A percentile compares a stretch with the other conserved stretches of the same genome.
Conservation (phyloP, 2,329 filamentous ascomycete genomes). For the Fusarium sp. region DNA sequence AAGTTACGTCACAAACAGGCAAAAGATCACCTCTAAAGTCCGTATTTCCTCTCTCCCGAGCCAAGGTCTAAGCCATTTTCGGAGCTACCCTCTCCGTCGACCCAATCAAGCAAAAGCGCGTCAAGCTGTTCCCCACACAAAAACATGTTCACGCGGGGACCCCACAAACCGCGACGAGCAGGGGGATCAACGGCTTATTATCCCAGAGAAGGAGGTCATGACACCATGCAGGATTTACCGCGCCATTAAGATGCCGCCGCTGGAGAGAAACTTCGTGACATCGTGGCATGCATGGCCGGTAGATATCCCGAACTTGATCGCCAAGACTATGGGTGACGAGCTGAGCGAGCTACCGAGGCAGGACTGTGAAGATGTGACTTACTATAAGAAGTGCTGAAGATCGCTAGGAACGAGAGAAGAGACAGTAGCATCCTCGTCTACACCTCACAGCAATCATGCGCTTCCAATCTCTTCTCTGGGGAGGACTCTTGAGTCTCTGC, state of each 20-base stretch:
- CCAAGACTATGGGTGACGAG: neutral
- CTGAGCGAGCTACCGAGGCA: neutral
- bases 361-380: neutral
- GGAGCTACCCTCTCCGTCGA: constrained; percentile 8
- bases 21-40: neutral
- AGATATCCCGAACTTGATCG: constrained; percentile 9
- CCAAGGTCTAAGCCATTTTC: neutral
- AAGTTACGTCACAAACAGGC: constrained; percentile 1
- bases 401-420: too few species aligned
- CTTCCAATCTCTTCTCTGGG: constrained; percentile 23
- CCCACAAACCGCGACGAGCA: constrained; percentile 9
- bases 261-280: neutral
- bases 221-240: constrained; percentile 4
- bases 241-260: constrained; percentile 13
- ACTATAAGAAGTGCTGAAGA: neutral
- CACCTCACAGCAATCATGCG: constrained; percentile 3
- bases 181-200: neutral
- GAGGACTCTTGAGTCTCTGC: constrained; percentile 27
- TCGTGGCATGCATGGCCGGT: neutral
- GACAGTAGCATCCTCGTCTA: neutral
- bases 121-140: constrained; percentile 10
- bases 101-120: constrained; percentile 10
- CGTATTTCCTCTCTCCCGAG: neutral
- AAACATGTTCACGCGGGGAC: constrained; percentile 11
- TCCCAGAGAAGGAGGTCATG: constrained; percentile 10